Evolutionary conservation across 371 early-diverging fungal species (phyloP).

Genomic region (Actinomucor elegans): DNA sequence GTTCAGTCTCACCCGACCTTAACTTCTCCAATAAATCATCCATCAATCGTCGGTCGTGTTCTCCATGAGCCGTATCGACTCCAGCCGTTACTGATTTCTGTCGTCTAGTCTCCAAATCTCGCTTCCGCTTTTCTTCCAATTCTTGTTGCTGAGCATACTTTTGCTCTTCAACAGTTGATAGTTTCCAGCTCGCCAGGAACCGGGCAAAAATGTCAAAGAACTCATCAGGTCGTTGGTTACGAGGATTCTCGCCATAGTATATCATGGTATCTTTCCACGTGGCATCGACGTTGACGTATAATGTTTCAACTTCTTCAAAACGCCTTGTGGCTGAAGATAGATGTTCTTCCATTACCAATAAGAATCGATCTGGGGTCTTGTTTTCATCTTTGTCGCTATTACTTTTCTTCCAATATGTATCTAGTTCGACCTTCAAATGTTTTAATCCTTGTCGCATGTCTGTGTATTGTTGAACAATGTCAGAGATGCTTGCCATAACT

Average conservation of each 20-base stretch:
- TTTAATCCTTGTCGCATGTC: slow-evolving; percentile 33
- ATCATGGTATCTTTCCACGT: slow-evolving; percentile 46
- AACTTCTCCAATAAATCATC: slow-evolving; percentile 44
- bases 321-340: slow-evolving; percentile 26
- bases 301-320: slow-evolving; percentile 42
- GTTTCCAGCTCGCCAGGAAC: slow-evolving; percentile 39
- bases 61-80: background rate
- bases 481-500: slow-evolving; percentile 32
- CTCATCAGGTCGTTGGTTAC: slow-evolving; percentile 76
- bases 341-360: slow-evolving; percentile 37
- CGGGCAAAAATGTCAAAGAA: slow-evolving; percentile 80
- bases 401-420: slow-evolving; percentile 15
- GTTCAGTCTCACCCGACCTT: slow-evolving; percentile 33
- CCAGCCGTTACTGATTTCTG: slow-evolving; percentile 9
- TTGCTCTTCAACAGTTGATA: slow-evolving; percentile 30
- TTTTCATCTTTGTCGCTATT: too few relatives aligned
- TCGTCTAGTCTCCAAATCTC: slow-evolving; percentile 27
- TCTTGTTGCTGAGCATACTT: slow-evolving; percentile 28
- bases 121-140: slow-evolving; percentile 27
- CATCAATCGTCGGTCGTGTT: slow-evolving; percentile 43
- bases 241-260: slow-evolving; percentile 81
- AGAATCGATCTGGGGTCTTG: slow-evolving; percentile 29
- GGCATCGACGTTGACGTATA: slow-evolving; percentile 46
- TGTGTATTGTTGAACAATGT: slow-evolving; percentile 31
- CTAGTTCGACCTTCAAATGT: slow-evolving; percentile 17